A percentile compares a stretch with the other conserved stretches of the same genome.
Conservation (phyloP, 768 basidiomycete species). For the Suillus ampliporus region DNA sequence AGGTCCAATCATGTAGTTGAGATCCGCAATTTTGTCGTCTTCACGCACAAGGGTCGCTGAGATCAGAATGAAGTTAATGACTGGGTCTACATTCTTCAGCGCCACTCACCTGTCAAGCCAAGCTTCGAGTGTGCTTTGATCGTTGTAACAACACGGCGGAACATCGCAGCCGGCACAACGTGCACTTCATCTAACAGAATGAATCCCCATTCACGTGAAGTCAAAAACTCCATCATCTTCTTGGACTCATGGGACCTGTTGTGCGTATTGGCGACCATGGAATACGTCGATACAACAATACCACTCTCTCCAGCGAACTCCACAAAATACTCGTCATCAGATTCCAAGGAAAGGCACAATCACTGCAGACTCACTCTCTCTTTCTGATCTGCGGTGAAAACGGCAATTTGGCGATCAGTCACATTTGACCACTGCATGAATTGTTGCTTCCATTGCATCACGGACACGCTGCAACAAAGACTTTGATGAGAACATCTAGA, state of each 20-base stretch:
- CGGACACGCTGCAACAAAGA: conserved; percentile 66
- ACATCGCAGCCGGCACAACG: conserved; percentile 99
- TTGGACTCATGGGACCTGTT: conserved; percentile 99
- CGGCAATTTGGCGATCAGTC: conserved; percentile 93
- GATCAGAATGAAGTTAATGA: conserved; percentile 1
- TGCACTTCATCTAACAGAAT: conserved; percentile 98
- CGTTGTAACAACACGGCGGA: conserved; percentile 95
- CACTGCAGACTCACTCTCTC: conserved; percentile 70
- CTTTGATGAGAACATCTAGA: conserved; percentile 4
- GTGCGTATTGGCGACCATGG: conserved; percentile 99
- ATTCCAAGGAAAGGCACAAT: neutral
- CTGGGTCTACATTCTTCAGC: conserved; percentile 6
- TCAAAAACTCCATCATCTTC: conserved; percentile 99
- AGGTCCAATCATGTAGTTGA: conserved; percentile 99
- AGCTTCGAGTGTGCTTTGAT: conserved; percentile 99
- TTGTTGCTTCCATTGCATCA: conserved; percentile 99
- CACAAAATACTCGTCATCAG: conserved; percentile 9
- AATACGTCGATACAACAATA: conserved; percentile 98
- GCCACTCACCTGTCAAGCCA: conserved; percentile 80
- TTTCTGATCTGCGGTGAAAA: conserved; percentile 97
- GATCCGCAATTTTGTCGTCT: conserved; percentile 97
- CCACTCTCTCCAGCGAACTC: conserved; percentile 97
- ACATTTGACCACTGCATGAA: conserved; percentile 99
- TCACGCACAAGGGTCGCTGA: conserved; percentile 96
- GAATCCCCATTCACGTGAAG: conserved; percentile 99